Conservation (phyloP, 2,329 filamentous ascomycete genomes). For the Exophiala phaeomuriformis region DNA sequence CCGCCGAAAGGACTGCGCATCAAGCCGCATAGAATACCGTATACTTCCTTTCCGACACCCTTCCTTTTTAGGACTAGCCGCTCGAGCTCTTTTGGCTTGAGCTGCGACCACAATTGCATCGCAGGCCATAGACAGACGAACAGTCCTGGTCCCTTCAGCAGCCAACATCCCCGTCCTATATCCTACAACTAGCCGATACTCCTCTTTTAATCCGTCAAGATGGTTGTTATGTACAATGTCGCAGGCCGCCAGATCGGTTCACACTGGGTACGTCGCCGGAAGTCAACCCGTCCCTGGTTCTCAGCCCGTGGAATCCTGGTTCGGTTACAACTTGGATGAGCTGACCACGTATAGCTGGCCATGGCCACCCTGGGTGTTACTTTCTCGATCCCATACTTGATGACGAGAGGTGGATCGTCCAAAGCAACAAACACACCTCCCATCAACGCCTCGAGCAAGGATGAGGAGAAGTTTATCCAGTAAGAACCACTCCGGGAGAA, state of each 20-base stretch:
- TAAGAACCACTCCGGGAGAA: conserved; percentile 33
- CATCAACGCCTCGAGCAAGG: conserved; percentile 58
- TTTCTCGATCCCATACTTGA: conserved; percentile 42
- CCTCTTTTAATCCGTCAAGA: conserved; percentile 32
- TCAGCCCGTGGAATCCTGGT: background rate
- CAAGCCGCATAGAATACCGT: background rate
- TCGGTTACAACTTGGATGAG: background rate
- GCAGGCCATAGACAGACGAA: background rate
- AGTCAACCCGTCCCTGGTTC: background rate
- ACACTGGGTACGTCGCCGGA: conserved; percentile 46
- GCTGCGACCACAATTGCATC: background rate
- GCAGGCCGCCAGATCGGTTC: conserved; percentile 48
- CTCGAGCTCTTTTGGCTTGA: background rate
- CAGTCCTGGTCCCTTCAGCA: background rate
- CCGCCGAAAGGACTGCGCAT: background rate
- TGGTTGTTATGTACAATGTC: conserved; percentile 47
- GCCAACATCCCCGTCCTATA: background rate
- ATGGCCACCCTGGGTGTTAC: conserved; percentile 50
- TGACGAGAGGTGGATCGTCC: conserved; percentile 41
- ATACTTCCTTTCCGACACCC: background rate
- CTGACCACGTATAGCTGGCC: conserved; percentile 46
- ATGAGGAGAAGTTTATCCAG: conserved; percentile 63
- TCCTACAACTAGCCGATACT: background rate
- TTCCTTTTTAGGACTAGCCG: background rate
- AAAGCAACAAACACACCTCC: conserved; percentile 48